Conservation (phyloP, 257 asterid genomes). For the Perilla frutescens region DNA sequence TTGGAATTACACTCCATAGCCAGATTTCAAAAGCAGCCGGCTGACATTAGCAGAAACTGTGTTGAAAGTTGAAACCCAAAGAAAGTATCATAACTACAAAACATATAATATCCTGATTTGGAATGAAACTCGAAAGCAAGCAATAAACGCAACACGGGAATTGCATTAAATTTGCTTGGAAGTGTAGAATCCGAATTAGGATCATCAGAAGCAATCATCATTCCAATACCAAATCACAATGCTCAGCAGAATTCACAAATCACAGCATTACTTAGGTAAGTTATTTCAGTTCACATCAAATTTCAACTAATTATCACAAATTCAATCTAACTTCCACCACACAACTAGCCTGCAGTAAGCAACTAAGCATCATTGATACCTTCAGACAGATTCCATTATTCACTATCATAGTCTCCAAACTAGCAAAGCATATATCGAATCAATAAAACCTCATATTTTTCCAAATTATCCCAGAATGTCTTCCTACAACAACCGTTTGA, state of each 20-base stretch:
- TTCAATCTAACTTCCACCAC: slow-evolving; percentile 11
- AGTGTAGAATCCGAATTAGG: not conserved
- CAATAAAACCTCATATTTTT: not conserved
- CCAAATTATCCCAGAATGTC: not conserved
- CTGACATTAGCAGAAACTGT: not conserved
- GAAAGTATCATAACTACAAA: not conserved
- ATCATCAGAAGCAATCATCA: not conserved
- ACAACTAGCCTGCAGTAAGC: not conserved
- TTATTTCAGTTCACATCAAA: slow-evolving; percentile 9
- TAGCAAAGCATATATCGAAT: not conserved
- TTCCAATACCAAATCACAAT: slow-evolving; percentile 17
- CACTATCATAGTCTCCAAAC: slow-evolving; percentile 18
- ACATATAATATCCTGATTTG: not conserved
- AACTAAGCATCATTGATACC: not conserved
- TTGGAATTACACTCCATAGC: not conserved
- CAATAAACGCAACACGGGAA: not conserved
- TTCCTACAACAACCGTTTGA: slow-evolving; percentile 13
- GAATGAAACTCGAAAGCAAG: slow-evolving; percentile 10
- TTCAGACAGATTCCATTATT: slow-evolving; percentile 2
- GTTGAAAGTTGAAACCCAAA: not conserved
- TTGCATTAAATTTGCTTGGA: not conserved
- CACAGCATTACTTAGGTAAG: not conserved
- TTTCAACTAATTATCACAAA: slow-evolving; percentile 19
- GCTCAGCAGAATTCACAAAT: not conserved
- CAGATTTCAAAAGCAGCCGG: not conserved